Evolutionary conservation across 208 protist genomes (phyloP).

Genomic region (Trypanosoma vivax): DNA sequence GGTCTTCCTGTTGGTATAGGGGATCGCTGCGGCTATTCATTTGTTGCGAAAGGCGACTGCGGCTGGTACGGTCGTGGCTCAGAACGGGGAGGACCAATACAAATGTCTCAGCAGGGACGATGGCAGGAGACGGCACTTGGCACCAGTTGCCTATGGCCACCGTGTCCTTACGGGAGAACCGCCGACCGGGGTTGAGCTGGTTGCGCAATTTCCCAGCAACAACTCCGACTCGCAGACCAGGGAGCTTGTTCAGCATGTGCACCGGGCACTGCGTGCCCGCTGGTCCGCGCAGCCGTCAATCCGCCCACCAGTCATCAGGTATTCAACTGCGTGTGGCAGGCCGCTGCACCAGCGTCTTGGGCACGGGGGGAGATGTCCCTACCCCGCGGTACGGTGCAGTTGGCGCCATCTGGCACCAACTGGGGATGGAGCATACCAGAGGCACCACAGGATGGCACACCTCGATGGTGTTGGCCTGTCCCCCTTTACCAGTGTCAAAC

Average conservation of each 20-base stretch:
- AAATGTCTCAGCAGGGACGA: constrained; percentile 24
- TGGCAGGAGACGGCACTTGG: neutral
- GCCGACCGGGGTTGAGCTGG: neutral
- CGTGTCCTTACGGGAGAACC: neutral
- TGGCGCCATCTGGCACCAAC: neutral
- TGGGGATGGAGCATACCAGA: neutral
- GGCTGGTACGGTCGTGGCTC: too few species aligned
- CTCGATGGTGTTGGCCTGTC: neutral
- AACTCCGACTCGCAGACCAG: neutral
- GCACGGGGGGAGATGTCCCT: neutral
- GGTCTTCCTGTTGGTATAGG: too few species aligned
- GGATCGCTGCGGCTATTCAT: too few species aligned
- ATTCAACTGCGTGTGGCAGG: neutral
- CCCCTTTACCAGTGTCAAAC: neutral
- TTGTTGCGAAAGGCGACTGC: too few species aligned
- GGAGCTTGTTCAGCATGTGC: neutral
- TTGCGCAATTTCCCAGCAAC: neutral
- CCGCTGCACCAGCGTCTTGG: neutral
- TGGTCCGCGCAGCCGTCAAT: neutral
- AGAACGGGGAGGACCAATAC: neutral
- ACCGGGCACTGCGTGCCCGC: neutral
- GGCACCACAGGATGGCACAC: neutral
- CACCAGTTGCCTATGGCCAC: neutral
- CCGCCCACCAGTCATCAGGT: neutral
- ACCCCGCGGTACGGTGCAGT: neutral